Conservation (phyloP, 78 protist genomes). For the Dictyostelium capitatum region DNA sequence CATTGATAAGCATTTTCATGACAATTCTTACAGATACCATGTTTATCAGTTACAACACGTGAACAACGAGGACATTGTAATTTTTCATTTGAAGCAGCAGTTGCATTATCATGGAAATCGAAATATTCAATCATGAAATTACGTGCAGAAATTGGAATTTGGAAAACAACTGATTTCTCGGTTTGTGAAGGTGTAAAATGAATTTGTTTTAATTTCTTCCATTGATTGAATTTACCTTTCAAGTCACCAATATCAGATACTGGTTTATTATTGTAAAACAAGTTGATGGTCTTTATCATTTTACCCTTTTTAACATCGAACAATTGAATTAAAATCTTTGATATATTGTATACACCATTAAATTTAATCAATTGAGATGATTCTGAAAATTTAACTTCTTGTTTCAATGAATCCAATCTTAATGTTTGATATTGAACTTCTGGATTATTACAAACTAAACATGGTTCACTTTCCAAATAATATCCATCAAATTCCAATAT, state of each 20-base stretch:
- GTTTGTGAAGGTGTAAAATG: constrained; percentile 76
- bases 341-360: constrained; percentile 40
- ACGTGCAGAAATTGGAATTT: constrained; percentile 86
- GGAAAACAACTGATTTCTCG: constrained; percentile 63
- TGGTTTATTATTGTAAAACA: constrained; percentile 83
- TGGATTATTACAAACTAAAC: constrained; percentile 79
- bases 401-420: constrained; percentile 64
- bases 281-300: constrained; percentile 78
- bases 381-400: constrained; percentile 89
- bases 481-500: constrained; percentile 87
- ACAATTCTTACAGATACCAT: constrained; percentile 94
- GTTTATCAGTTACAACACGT: constrained; percentile 86
- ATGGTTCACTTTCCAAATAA: constrained; percentile 89
- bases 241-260: constrained; percentile 85
- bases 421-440: constrained; percentile 67
- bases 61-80: constrained; percentile 92
- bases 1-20: constrained; percentile 97
- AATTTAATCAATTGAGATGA: constrained; percentile 55
- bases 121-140: constrained; percentile 91
- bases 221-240: constrained; percentile 67
- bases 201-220: constrained; percentile 78
- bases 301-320: constrained; percentile 70
- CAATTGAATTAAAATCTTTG: constrained; percentile 27
- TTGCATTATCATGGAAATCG: constrained; percentile 80
- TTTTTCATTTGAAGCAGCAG: constrained; percentile 50